Evolutionary conservation across 495 filamentous ascomycete genomes (phyloP).

Genomic region (Neurospora sp.): DNA sequence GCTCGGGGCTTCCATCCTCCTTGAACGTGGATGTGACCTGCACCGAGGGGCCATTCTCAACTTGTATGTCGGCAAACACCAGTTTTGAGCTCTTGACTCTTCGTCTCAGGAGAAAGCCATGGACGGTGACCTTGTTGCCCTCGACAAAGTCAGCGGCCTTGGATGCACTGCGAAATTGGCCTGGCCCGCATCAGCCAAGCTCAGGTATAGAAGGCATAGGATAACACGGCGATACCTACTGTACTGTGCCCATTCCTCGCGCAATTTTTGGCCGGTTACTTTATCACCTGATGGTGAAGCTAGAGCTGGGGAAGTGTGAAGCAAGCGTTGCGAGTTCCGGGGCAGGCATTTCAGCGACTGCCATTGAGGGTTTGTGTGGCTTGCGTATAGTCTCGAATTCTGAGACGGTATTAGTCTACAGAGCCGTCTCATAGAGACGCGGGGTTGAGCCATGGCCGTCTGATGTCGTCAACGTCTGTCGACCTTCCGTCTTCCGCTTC

Average conservation of each 20-base stretch:
- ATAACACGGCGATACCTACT: slow-evolving; percentile 11
- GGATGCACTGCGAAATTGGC: slow-evolving; percentile 43
- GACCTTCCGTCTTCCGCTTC: background rate
- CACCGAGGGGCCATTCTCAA: slow-evolving; percentile 14
- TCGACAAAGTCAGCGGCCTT: slow-evolving; percentile 20
- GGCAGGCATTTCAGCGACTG: background rate
- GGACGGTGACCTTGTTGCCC: slow-evolving; percentile 48
- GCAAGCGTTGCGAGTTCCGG: slow-evolving; percentile 3
- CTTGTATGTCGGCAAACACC: slow-evolving; percentile 55
- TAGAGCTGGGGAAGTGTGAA: slow-evolving; percentile 2
- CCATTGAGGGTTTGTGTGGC: background rate
- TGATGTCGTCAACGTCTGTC: background rate
- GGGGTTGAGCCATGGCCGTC: slow-evolving; percentile 14
- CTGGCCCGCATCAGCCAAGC: slow-evolving; percentile 21
- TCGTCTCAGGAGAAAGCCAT: slow-evolving; percentile 62
- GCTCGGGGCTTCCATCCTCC: slow-evolving; percentile 10
- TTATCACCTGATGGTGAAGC: background rate
- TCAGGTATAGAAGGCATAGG: background rate
- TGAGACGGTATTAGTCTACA: slow-evolving; percentile 2
- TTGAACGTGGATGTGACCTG: slow-evolving; percentile 29
- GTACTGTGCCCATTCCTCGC: slow-evolving; percentile 20
- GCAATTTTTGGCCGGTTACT: slow-evolving; percentile 2
- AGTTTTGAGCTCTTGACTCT: slow-evolving; percentile 55
- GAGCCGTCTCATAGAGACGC: slow-evolving; percentile 15
- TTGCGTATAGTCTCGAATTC: background rate